Evolutionary conservation across 352 stramenopile species (phyloP), one percentile per base, ranked within the genome.

Genomic region (Phytophthora pluvialis): DNA sequence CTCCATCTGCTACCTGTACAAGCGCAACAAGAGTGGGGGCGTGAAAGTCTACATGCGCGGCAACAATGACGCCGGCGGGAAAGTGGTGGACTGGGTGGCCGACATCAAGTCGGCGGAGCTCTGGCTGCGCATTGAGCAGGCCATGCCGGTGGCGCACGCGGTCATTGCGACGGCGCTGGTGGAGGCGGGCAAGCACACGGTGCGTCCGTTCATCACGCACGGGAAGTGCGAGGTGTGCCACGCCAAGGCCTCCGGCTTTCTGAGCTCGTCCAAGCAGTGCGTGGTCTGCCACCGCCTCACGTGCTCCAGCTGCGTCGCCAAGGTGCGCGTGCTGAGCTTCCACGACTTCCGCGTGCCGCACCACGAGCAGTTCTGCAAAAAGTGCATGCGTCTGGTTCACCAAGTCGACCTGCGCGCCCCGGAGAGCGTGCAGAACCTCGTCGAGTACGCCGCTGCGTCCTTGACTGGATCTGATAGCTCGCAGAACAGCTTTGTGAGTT

Each of bases 1-100:
- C 18, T 89, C 78, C 9, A 77, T 87, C 42, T 93, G 84, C 58
- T 91, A 91, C 70, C 50, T 93, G 40, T 93, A 90, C 66, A 79
- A 80, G 42, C 79, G 72, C 52, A 90, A 90, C 67, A 89, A 89
- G 58, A 89, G 73, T 60, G 83, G 82, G 40, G 83, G 84, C 39
- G 80, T 87, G 18, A 88, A 89, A 15, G 78, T 91, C 7, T 93
- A 89, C 67, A 91, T 93, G 84, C 82, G 81, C 25, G 84, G 80
- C 43, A 83, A 87, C 50, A 90, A 87, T 54, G 80, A 89, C 26
- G 77, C 82, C 16, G 81, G 81, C 15, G 84, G 84, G 15, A 88
- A 88, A 33, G 82, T 93, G 10, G 61, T 89, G 42, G 81, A 93
- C 46, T 93, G 78, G 74, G 75, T 93, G 28, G 68, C 84, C 0